Evolutionary conservation across 1,139 yeast species (phyloP), one percentile per base, ranked within the genome.

Genomic region (Geotrichum armillariae): DNA sequence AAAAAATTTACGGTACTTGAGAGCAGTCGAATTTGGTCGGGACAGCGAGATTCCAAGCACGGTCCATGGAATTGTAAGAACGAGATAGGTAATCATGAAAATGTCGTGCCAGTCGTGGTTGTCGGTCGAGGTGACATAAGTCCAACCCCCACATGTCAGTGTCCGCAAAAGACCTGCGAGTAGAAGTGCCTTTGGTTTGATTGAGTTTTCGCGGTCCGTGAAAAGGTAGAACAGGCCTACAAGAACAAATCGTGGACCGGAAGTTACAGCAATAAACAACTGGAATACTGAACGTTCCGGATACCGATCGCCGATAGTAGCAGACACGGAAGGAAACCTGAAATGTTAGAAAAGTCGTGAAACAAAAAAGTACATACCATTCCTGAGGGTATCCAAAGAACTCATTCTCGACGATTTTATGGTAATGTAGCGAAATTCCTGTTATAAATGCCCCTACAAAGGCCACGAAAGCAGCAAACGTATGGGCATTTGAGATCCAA

Each of bases 71-170:
- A 91, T 74, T 1, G 98, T 91, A 60, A 93, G 75, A 1, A 90
- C 78, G 55, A 93, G 85, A 69, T 93, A 93, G 33, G 85, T 67
- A 58, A 93, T 89, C 99, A 93, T 93, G 67, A 91, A 91, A 47
- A 93, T 82, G 63, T 93, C 98, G 66, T 93, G 99, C 74, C 85
- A 84, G 69, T 91, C 96, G 63, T 91, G 99, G 66, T 93, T 96
- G 66, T 93, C 99, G 0, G 98, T 89, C 8, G 96, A 87, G 1
- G 99, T 93, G 58, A 93, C 85, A 64, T 93, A 93, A 14, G 94
- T 96, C 98, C 98, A 93, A 11, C 98, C 98, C 60, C 99, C 99
- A 63, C 99, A 93, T 1, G 96, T 85, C 52, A 93, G 78, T 0
- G 99, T 93, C 68, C 99, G 79, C 20, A 86, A 53, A 1, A 86